Evolutionary conservation across 192 early-diverging fungal species (phyloP), one percentile per base, ranked within the genome.

Genomic region (Coemansia asiatica): DNA sequence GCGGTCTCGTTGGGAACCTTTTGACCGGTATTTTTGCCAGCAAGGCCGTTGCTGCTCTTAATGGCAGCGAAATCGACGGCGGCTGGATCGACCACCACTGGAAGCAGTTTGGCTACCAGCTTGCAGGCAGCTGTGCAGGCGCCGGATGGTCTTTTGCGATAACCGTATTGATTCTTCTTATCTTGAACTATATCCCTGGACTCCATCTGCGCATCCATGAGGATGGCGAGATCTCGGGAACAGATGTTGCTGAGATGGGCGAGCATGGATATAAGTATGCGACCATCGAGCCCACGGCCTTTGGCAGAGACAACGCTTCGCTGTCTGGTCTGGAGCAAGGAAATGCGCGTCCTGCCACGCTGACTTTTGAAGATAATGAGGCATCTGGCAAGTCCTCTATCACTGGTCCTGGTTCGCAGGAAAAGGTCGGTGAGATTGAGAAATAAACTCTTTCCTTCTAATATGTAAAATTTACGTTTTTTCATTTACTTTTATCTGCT

Each of bases 11-110:
- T 38, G 95, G 95, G 1, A 87, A 89, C 44, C 49, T 97, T 53
- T 79, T 95, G 36, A 95, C 93, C 13, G 95, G 92, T 46, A 69
- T 95, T 33, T 95, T 97, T 82, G 92, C 93, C 57, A 86, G 90
- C 67, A 85, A 86, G 53, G 73, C 68, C 0, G 75, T 95, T 19
- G 87, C 88, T 29, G 84, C 72, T 2, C 86, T 95, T 31, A 89
- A 89, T 64, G 90, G 86, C 19, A 26, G 66, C 21, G 79, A 77
- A 16, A 87, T 88, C 21, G 60, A 68, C 4, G 91, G 91, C 49
- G 92, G 93, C 23, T 90, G 87, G 90, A 75, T 95, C 16, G 87
- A 95, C 61, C 90, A 89, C 28, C 87, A 93, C 79, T 92, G 83
- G 81, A 90, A 87, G 61, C 94, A 94, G 67, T 60, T 97, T 33